Conservation (phyloP, 1,284 basidiomycete genomes). For the Cystobasidium slooffiae region DNA sequence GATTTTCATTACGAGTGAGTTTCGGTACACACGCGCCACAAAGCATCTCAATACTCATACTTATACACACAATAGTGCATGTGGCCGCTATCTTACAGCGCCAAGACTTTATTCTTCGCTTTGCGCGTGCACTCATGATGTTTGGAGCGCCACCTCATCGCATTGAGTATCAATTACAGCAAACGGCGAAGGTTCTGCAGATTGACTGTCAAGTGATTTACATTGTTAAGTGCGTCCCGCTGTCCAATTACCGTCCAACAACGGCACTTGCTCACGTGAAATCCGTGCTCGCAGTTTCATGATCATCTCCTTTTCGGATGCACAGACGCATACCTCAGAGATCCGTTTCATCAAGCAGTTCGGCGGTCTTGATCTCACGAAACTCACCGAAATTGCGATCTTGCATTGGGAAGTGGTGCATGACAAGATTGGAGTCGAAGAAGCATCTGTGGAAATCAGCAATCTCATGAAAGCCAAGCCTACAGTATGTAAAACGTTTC, state of each 20-base stretch:
- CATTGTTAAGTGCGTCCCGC: constrained; percentile 42
- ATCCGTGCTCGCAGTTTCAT: constrained; percentile 41
- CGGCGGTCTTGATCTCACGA: constrained; percentile 70
- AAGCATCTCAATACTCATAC: neutral
- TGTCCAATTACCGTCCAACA: too few species aligned
- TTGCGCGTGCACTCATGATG: constrained; percentile 76
- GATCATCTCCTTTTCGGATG: constrained; percentile 73
- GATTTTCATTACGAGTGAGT: constrained; percentile 46
- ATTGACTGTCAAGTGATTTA: constrained; percentile 75
- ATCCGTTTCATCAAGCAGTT: constrained; percentile 65
- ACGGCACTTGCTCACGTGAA: neutral
- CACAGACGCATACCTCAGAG: constrained; percentile 78
- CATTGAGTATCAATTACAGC: constrained; percentile 76
- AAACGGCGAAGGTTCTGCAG: constrained; percentile 78
- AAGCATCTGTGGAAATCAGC: constrained; percentile 75
- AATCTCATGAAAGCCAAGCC: constrained; percentile 69
- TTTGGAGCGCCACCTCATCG: constrained; percentile 90
- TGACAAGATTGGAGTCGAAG: constrained; percentile 79
- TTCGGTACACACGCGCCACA: neutral
- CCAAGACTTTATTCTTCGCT: constrained; percentile 75
- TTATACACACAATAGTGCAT: constrained; percentile 61
- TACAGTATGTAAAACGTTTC: constrained; percentile 45
- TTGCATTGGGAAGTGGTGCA: constrained; percentile 86
- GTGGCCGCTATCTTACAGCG: constrained; percentile 73
- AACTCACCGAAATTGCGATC: constrained; percentile 74